phyloP scores from a whole-genome alignment of 2,329 filamentous ascomycete genomes.

The Cladosporium austrohemisphaericum region DNA sequence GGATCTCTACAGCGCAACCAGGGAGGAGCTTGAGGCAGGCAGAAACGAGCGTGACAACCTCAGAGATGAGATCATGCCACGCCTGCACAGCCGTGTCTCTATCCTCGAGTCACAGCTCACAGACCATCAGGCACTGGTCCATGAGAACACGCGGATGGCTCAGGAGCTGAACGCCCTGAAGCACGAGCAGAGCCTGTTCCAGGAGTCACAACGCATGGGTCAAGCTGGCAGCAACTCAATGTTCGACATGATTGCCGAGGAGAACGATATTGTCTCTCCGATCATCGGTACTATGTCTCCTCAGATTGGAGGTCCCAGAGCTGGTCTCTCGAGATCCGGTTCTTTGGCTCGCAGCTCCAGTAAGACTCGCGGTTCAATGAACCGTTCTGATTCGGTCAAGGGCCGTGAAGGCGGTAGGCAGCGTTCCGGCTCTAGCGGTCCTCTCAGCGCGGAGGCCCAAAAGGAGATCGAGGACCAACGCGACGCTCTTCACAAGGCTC shows the following conservation, averaged over 20 bases:
- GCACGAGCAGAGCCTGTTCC: conserved; percentile 38
- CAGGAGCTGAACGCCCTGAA: conserved; percentile 75
- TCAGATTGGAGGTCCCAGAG: conserved; percentile 5
- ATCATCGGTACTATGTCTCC: conserved; percentile 7
- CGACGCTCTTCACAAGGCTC: conserved; percentile 81
- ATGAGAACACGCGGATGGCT: conserved; percentile 79
- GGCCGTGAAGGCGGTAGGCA: conserved; percentile 37
- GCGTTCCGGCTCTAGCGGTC: conserved; percentile 36
- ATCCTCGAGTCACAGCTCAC: conserved; percentile 71
- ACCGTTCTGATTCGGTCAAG: conserved; percentile 35
- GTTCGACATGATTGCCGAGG: conserved; percentile 61
- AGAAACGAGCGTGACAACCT: conserved; percentile 89
- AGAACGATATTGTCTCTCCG: conserved; percentile 40
- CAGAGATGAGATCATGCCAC: conserved; percentile 80
- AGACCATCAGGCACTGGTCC: conserved; percentile 68
- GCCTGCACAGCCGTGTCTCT: conserved; percentile 70
- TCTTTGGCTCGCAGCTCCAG: conserved; percentile 58
- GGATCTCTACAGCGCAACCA: conserved; percentile 79
- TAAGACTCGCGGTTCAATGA: conserved; percentile 29
- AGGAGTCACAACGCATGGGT: conserved; percentile 6
- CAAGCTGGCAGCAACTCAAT: conserved; percentile 32
- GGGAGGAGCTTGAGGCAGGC: conserved; percentile 74
- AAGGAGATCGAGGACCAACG: conserved; percentile 93
- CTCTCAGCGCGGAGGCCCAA: conserved; percentile 61
- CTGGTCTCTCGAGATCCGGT: conserved; percentile 42